phyloP scores from a whole-genome alignment of 2,329 filamentous ascomycete species.

The Trichoderma asperellum region DNA sequence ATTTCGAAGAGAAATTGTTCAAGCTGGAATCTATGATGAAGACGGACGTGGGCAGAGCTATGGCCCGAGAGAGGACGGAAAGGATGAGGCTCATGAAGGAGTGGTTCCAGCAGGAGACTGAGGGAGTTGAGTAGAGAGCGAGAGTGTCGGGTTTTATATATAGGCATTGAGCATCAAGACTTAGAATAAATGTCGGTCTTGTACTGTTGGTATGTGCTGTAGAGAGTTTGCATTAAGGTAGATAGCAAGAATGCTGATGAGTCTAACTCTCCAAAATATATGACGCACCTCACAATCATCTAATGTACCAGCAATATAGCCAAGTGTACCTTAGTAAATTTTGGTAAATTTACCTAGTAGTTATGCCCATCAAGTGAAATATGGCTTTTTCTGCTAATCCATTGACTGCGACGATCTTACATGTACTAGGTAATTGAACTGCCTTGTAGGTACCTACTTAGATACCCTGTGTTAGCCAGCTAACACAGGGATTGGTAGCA shows the following conservation, averaged over 20 bases:
- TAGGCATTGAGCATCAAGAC: not conserved
- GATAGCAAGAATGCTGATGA: not conserved
- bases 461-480: too few species aligned
- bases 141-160: not conserved
- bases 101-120: conserved; percentile 62
- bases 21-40: conserved; percentile 68
- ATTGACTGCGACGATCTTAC: too few species aligned
- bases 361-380: too few species aligned
- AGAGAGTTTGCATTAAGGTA: not conserved
- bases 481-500: too few species aligned
- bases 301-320: not conserved
- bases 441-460: too few species aligned
- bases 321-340: not conserved
- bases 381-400: not conserved
- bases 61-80: conserved; percentile 59
- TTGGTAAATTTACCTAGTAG: too few species aligned
- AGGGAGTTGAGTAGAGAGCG: conserved; percentile 25
- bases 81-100: conserved; percentile 56
- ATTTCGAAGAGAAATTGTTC: conserved; percentile 78
- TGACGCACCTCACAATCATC: not conserved
- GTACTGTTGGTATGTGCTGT: not conserved
- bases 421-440: too few species aligned
- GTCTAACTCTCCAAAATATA: not conserved
- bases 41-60: conserved; percentile 56
- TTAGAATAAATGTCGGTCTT: not conserved